These are phyloP conservation scores for Endoconidiophora polonica DNA, from an alignment of 2,329 filamentous ascomycete genomes.

Conservation along the genomic window DNA sequence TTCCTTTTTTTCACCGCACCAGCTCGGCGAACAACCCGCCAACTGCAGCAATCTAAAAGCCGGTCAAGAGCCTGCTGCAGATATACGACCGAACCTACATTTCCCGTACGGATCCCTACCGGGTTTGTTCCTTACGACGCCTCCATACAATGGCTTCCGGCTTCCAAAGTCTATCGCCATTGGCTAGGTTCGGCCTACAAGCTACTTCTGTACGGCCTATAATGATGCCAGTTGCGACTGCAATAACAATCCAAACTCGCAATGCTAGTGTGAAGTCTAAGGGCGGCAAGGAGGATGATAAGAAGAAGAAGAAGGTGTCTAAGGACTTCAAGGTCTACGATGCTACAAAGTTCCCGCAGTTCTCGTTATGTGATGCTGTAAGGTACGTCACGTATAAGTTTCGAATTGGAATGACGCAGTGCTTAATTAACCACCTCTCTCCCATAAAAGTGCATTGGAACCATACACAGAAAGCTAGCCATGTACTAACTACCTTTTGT, in stretches of 20 bases:
- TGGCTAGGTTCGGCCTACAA: conserved; percentile 4
- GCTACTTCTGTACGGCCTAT: not conserved
- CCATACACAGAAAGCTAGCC: conserved; percentile 1
- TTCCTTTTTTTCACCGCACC: too few species aligned
- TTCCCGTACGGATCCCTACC: too few species aligned
- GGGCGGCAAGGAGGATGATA: conserved; percentile 15
- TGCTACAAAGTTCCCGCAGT: conserved; percentile 48
- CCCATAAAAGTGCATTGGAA: too few species aligned
- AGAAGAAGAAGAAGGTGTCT: conserved; percentile 42
- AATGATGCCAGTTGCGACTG: not conserved
- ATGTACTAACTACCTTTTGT: not conserved
- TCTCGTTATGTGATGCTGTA: conserved; percentile 81
- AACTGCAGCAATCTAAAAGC: too few species aligned
- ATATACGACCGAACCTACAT: too few species aligned
- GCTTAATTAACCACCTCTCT: too few species aligned
- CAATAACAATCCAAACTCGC: conserved; percentile 9
- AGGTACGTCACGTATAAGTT: conserved; percentile 35
- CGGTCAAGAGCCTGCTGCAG: too few species aligned
- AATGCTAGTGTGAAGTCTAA: conserved; percentile 13
- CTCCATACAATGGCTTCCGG: conserved; percentile 2
- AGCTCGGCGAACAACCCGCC: too few species aligned
- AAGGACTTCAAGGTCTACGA: conserved; percentile 52
- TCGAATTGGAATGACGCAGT: too few species aligned
- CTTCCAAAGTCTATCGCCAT: conserved; percentile 3
- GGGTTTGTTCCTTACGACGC: too few species aligned